Evolutionary conservation across 805 yeast species (phyloP), one percentile per base, ranked within the genome.

Genomic region (Priceomyces castillae): DNA sequence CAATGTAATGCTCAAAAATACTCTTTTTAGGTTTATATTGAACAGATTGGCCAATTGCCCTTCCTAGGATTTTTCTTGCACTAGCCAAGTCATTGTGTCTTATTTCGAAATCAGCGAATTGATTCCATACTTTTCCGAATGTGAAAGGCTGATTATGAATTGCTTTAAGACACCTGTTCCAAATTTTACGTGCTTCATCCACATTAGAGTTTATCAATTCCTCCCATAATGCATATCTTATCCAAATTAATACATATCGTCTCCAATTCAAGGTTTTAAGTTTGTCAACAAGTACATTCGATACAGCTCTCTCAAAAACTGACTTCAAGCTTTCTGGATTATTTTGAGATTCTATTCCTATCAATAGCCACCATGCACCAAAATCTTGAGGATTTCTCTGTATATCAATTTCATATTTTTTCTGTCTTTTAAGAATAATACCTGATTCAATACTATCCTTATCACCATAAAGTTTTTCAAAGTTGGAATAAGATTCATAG

Each of bases 301-400:
- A 44, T 2, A 80, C 55, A 0, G 87, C 79, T 7, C 66, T 53
- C 41, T 75, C 77, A 49, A 72, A 77, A 9, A 64, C 60, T 1
- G 10, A 54, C 34, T 44, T 36, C 20, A 44, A 19, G 2, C 10
- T 19, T 2, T 40, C 35, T 14, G 19, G 12, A 15, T 69, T 53
- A 4, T 57, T 56, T 18, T 73, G 70, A 40, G 75, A 75, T 10
- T 81, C 52, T 18, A 87, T 56, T 10, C 76, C 69, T 1, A 88
- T 46, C 53, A 82, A 82, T 0, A 77, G 58, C 92, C 96, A 90
- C 97, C 98, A 90, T 0, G 81, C 65, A 53, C 86, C 94, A 59
- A 80, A 82, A 62, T 87, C 86, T 0, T 43, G 33, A 0, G 88
- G 82, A 41, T 77, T 68, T 9, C 56, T 51, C 5, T 56, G 46